Conservation (phyloP, 78 protist species). For the Bodo saltans region DNA sequence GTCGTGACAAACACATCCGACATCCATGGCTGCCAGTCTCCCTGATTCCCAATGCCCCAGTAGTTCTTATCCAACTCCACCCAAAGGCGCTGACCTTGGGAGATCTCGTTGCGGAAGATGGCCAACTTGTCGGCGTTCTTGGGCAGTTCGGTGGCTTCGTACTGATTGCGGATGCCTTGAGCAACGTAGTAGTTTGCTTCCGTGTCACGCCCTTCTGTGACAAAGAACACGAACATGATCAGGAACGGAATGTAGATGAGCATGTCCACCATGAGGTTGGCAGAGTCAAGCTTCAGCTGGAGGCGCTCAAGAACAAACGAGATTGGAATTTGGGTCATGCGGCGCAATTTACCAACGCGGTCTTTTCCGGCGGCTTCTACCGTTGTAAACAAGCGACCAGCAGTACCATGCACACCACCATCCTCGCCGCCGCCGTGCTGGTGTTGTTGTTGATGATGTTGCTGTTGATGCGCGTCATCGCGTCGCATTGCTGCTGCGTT, state of each 20-base stretch:
- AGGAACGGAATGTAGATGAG: constrained; percentile 31
- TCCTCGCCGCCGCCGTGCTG: too few species aligned
- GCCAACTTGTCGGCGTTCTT: neutral
- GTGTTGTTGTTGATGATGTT: too few species aligned
- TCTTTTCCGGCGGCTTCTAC: neutral
- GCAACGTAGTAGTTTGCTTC: constrained; percentile 13
- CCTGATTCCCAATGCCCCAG: constrained; percentile 8
- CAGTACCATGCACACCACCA: too few species aligned
- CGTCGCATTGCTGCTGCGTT: too few species aligned
- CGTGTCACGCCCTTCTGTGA: neutral
- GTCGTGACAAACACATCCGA: neutral
- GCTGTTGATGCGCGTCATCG: too few species aligned
- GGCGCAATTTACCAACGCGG: neutral
- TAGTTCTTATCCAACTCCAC: constrained; percentile 9
- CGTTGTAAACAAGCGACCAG: too few species aligned
- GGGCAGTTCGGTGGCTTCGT: neutral
- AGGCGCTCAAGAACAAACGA: neutral
- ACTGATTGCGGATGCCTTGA: neutral
- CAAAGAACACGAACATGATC: constrained; percentile 18
- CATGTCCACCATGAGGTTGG: neutral
- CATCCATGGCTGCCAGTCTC: constrained; percentile 13
- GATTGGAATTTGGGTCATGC: neutral
- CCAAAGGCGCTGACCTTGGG: neutral
- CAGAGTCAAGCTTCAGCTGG: neutral
- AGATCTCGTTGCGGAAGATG: neutral